Conservation (phyloP, 306 rosid species). For the Carpinus viminea region DNA sequence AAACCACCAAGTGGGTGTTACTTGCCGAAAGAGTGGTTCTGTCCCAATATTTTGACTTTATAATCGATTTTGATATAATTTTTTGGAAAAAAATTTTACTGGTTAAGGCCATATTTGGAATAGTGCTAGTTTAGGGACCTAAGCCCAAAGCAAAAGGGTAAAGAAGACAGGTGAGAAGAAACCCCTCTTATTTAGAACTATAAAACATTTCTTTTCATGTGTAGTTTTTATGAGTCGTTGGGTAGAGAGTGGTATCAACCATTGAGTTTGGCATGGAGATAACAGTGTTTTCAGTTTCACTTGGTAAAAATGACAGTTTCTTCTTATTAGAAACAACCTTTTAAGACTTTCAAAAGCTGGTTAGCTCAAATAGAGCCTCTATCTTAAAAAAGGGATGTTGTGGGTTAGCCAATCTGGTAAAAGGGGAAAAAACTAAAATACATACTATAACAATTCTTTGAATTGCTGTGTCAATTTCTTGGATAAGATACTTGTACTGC, state of each 20-base stretch:
- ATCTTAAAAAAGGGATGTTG: neutral
- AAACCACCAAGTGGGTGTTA: neutral
- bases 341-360: neutral
- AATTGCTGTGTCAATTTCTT: neutral
- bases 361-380: neutral
- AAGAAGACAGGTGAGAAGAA: neutral
- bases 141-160: neutral
- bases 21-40: neutral
- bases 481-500: constrained; percentile 2
- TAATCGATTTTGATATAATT: neutral
- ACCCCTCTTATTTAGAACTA: neutral
- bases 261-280: neutral
- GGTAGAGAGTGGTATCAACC: neutral
- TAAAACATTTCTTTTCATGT: neutral
- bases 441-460: neutral
- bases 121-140: neutral
- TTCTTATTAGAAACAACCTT: neutral
- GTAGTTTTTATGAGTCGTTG: neutral
- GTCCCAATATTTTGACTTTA: neutral
- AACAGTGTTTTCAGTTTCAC: neutral
- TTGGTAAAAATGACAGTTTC: constrained; percentile 4
- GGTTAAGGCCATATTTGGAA: neutral
- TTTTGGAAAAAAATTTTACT: neutral
- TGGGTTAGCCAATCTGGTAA: neutral
- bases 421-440: neutral